Conservation (phyloP, 2,329 filamentous ascomycete species). For the Aureobasidium sp. region DNA sequence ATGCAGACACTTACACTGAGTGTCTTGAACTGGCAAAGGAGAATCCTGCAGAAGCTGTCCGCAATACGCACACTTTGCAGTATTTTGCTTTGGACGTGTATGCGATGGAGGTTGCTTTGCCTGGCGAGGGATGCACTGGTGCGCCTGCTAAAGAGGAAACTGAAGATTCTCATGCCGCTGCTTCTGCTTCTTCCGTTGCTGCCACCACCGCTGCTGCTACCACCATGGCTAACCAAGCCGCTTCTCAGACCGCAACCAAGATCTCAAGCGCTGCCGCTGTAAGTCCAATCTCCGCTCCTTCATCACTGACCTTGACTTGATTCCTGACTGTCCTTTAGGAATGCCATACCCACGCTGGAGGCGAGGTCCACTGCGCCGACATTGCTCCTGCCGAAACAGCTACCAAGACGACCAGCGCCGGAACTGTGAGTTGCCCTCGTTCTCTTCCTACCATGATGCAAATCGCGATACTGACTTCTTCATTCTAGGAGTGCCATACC, state of each 20-base stretch:
- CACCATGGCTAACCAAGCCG: conserved; percentile 33
- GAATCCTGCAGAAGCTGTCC: conserved; percentile 42
- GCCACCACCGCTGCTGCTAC: conserved; percentile 14
- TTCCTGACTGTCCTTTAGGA: conserved; percentile 13
- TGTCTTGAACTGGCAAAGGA: conserved; percentile 48
- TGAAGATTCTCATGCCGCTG: conserved; percentile 8
- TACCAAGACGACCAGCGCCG: conserved; percentile 62
- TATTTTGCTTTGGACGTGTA: conserved; percentile 65
- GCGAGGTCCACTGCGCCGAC: conserved; percentile 22
- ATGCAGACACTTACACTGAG: conserved; percentile 51
- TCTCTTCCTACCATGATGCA: too few species aligned
- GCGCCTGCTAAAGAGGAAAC: conserved; percentile 22
- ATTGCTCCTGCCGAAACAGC: conserved; percentile 35
- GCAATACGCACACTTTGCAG: conserved; percentile 57
- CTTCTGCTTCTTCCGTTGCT: conserved; percentile 17
- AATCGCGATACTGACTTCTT: too few species aligned
- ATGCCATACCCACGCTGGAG: conserved; percentile 25
- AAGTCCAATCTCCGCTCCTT: conserved; percentile 59
- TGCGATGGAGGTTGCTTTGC: conserved; percentile 57
- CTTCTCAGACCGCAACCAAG: conserved; percentile 71
- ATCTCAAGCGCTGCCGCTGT: conserved; percentile 60
- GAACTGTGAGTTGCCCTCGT: conserved; percentile 59
- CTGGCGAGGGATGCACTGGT: conserved; percentile 56
- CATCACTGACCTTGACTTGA: not conserved
- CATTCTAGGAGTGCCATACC: too few species aligned